Evolutionary conservation across 129 eudicot genomes (phyloP).

Genomic region (Helichrysum umbraculigerum): DNA sequence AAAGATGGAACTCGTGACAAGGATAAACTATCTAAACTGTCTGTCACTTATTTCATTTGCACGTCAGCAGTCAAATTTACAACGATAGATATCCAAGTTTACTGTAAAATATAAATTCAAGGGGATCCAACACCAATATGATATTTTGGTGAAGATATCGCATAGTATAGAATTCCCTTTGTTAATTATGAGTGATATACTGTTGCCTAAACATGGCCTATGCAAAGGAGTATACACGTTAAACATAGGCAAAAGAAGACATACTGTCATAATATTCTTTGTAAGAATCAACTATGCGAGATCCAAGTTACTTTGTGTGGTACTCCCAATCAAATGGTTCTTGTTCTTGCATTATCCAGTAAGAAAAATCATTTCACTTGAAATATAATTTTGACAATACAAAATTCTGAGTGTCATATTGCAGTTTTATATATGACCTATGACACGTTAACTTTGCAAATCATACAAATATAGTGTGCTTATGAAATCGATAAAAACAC

Average conservation of each 20-base stretch:
- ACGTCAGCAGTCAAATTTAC: too few relatives aligned
- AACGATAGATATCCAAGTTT: not conserved
- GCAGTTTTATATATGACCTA: too few relatives aligned
- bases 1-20: slow-evolving; percentile 4
- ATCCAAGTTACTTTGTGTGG: slow-evolving; percentile 90
- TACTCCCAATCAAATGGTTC: slow-evolving; percentile 94
- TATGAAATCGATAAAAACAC: too few relatives aligned
- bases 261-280: slow-evolving; percentile 88
- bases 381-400: too few relatives aligned
- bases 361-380: slow-evolving; percentile 13
- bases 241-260: not conserved
- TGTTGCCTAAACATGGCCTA: slow-evolving; percentile 8
- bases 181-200: not conserved
- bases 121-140: too few relatives aligned
- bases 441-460: too few relatives aligned
- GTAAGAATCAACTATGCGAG: slow-evolving; percentile 86
- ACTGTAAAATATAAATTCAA: slow-evolving; percentile 8
- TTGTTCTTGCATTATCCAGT: slow-evolving; percentile 61
- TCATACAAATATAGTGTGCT: too few relatives aligned
- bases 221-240: not conserved
- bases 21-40: not conserved
- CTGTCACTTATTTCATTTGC: not conserved
- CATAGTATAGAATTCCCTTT: not conserved
- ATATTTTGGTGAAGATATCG: slow-evolving; percentile 4
- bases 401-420: too few relatives aligned